Conservation (phyloP, 2,329 filamentous ascomycete species). For the Fusarium lyarnte region DNA sequence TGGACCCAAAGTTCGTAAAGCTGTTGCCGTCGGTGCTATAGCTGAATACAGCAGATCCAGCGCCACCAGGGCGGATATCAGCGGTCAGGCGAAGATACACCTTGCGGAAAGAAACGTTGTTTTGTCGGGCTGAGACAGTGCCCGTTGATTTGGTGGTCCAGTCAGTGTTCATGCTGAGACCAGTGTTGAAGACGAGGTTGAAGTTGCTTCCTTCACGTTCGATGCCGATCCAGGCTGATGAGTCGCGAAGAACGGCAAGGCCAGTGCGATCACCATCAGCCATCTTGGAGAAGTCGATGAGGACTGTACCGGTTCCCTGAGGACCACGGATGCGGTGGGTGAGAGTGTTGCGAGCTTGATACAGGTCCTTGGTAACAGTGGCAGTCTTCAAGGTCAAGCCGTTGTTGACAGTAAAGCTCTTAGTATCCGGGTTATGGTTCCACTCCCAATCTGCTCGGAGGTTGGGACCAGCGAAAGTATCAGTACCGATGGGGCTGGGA, state of each 20-base stretch:
- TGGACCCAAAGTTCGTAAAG: background rate
- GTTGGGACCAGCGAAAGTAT: background rate
- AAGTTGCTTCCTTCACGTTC: constrained; percentile 8
- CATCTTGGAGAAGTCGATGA: constrained; percentile 8
- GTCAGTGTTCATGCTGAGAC: background rate
- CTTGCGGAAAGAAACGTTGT: constrained; percentile 5
- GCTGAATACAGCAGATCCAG: constrained; percentile 8
- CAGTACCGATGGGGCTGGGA: background rate
- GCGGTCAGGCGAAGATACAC: constrained; percentile 2
- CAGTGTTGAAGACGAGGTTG: constrained; percentile 1
- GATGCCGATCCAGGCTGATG: constrained; percentile 6
- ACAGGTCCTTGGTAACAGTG: constrained; percentile 5
- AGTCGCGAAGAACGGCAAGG: background rate
- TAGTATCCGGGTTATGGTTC: constrained; percentile 11
- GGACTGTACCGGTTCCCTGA: background rate
- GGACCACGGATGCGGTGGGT: constrained; percentile 6
- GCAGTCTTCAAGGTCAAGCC: constrained; percentile 7
- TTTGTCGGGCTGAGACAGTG: background rate
- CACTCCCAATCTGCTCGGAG: constrained; percentile 10
- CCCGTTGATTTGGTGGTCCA: constrained; percentile 12
- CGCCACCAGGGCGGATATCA: background rate
- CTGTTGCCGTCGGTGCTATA: background rate
- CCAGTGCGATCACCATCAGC: constrained; percentile 2
- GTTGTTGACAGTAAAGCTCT: constrained; percentile 3
- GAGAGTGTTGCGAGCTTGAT: constrained; percentile 12